Percentiles rank a stretch among this genome's conserved stretches.
Conservation (phyloP, 805 yeast genomes). For the Starmerella davenportii region DNA sequence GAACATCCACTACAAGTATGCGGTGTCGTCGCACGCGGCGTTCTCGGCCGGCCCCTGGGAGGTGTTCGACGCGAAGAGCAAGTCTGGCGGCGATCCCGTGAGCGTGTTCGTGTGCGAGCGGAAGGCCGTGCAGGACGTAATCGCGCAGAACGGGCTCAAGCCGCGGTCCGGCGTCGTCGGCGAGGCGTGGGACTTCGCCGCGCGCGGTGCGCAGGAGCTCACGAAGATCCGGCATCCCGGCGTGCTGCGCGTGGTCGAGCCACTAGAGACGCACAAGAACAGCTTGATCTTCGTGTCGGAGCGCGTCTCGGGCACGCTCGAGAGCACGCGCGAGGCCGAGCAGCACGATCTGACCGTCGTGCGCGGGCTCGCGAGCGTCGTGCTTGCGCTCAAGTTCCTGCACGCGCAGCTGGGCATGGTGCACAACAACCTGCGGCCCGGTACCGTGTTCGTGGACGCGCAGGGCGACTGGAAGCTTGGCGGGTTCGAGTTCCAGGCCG, state of each 20-base stretch:
- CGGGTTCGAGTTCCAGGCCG: slow-evolving; percentile 43
- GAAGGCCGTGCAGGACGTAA: slow-evolving; percentile 42
- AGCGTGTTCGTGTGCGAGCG: slow-evolving; percentile 82
- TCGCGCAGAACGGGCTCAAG: slow-evolving; percentile 34
- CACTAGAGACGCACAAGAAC: slow-evolving; percentile 68
- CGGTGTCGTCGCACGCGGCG: slow-evolving; percentile 50
- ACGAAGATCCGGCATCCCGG: slow-evolving; percentile 82
- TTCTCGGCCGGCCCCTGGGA: slow-evolving; percentile 71
- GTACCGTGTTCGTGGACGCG: slow-evolving; percentile 55
- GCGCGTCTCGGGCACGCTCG: slow-evolving; percentile 41
- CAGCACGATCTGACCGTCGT: slow-evolving; percentile 57
- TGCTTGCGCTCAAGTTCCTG: slow-evolving; percentile 63
- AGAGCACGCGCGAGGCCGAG: slow-evolving; percentile 27
- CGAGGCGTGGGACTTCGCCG: slow-evolving; percentile 48
- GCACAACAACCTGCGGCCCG: slow-evolving; percentile 65
- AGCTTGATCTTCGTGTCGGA: slow-evolving; percentile 75
- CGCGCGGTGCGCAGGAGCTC: slow-evolving; percentile 49
- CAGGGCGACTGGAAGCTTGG: slow-evolving; percentile 82
- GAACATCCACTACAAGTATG: slow-evolving; percentile 30
- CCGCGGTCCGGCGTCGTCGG: slow-evolving; percentile 33
- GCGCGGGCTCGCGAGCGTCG: slow-evolving; percentile 64
- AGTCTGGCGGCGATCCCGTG: slow-evolving; percentile 30
- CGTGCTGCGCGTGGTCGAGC: slow-evolving; percentile 66
- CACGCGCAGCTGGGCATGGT: slow-evolving; percentile 59
- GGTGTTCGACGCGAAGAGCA: slow-evolving; percentile 63